These are phyloP conservation scores for Pyrenula aspistea DNA, from an alignment of 495 filamentous ascomycete genomes.

Conservation along the genomic window DNA sequence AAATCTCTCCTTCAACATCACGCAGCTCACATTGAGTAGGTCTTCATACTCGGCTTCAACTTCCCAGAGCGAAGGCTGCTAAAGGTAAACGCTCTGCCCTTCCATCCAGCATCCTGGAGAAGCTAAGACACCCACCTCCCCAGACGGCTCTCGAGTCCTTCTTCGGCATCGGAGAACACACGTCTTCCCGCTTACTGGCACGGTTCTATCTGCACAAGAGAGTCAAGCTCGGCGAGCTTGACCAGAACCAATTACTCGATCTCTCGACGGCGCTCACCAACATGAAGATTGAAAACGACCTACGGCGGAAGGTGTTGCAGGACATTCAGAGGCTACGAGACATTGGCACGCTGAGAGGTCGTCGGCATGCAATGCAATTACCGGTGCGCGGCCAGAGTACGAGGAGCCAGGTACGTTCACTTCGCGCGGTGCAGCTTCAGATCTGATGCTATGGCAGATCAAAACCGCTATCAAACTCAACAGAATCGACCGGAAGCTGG, in stretches of 20 bases:
- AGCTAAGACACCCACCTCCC: conserved; percentile 5
- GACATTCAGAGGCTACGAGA: conserved; percentile 81
- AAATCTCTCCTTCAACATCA: too few species aligned
- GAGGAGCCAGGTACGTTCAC: conserved; percentile 50
- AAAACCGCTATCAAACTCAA: conserved; percentile 70
- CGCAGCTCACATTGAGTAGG: too few species aligned
- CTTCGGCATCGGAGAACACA: conserved; percentile 73
- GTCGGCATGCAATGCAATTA: conserved; percentile 79
- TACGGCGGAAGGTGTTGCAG: conserved; percentile 60
- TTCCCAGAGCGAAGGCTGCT: conserved; percentile 75
- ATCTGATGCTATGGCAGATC: conserved; percentile 34
- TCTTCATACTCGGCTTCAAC: conserved; percentile 74
- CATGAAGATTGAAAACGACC: conserved; percentile 91
- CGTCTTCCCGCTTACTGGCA: conserved; percentile 64
- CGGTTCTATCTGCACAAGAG: conserved; percentile 75
- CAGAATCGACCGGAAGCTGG: conserved; percentile 54
- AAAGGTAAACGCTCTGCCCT: conserved; percentile 42
- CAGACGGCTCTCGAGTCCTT: conserved; percentile 79
- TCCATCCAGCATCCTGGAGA: conserved; percentile 4
- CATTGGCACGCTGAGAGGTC: conserved; percentile 82
- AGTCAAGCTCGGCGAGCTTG: conserved; percentile 60
- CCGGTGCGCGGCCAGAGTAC: conserved; percentile 84
- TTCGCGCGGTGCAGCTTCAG: conserved; percentile 3
- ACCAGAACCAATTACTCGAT: conserved; percentile 58
- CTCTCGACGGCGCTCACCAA: conserved; percentile 74